Conservation (phyloP, 1,284 basidiomycete genomes). For the Rhodotorula sp. region DNA sequence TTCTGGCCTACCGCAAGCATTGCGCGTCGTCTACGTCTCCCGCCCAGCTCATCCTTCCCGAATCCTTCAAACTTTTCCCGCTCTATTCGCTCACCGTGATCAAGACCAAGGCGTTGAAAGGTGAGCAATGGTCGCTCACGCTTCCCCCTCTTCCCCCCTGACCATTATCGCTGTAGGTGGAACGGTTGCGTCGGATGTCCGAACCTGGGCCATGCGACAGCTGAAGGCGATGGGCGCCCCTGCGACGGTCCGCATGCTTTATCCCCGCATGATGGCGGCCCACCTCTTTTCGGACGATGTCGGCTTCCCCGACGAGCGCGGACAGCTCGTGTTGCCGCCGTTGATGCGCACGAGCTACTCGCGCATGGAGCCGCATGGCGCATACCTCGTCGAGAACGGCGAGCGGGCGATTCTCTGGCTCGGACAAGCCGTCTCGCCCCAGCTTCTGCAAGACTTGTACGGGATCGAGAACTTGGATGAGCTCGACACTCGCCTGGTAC, state of each 20-base stretch:
- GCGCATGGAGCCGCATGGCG: constrained; percentile 85
- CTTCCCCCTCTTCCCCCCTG: not conserved
- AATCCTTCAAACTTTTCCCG: constrained; percentile 85
- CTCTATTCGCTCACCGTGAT: constrained; percentile 78
- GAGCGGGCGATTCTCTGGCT: constrained; percentile 90
- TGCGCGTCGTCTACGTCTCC: constrained; percentile 79
- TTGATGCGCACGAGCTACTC: constrained; percentile 80
- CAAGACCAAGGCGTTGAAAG: constrained; percentile 91
- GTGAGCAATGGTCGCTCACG: constrained; percentile 51
- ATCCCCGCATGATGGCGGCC: constrained; percentile 83
- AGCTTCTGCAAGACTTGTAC: constrained; percentile 80
- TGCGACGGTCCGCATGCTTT: constrained; percentile 72
- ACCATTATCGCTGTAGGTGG: constrained; percentile 35
- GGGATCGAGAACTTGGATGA: constrained; percentile 73
- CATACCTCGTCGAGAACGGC: constrained; percentile 93
- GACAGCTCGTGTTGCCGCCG: constrained; percentile 65
- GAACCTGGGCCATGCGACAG: constrained; percentile 78
- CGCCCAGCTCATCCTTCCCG: constrained; percentile 92
- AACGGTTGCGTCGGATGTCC: constrained; percentile 81
- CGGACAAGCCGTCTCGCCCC: constrained; percentile 74
- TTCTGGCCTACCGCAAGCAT: constrained; percentile 84
- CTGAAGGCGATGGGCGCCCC: constrained; percentile 69
- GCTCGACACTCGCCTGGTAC: constrained; percentile 71
- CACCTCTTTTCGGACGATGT: constrained; percentile 76
- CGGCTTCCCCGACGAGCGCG: constrained; percentile 63